Base-by-base conservation (phyloP, 352 stramenopile genomes). In the Phytopythium boreale region DNA sequence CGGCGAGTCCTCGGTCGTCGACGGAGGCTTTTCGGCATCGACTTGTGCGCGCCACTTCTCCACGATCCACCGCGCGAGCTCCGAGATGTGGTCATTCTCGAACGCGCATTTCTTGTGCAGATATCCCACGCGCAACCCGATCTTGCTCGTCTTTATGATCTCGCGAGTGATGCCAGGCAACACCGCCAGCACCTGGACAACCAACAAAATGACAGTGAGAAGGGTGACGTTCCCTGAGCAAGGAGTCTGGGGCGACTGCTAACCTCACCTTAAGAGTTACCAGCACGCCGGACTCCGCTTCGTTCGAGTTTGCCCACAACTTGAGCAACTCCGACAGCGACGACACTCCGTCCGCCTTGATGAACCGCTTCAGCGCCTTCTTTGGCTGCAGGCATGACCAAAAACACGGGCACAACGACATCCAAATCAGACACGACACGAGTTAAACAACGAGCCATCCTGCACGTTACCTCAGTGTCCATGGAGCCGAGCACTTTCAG, bases 221-320 rank as follows among this genome's bases (percentile, higher is more conserved):
- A 51, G 19, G n/a, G 41, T 46, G 31, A 17, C 57, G 39, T 10
- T 46, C 34, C n/a, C 52, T 4, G 47, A 24, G 34, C 5, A 20
- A 19, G 52, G 1, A 50, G 14, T 20, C 6, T 1, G 0, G 26
- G 7, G 29, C 29, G n/a, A 43, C 15, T 0, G 9, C 43, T 26
- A 19, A 59, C 62, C 11, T 51, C 64, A 90, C 84, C 74, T 93
- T 93, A 2, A 93, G 56, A 20, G 90, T 68, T 1, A 87, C 71
- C 15, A 91, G 62, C 29, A 93, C 68, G 11, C 84, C 82, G 31
- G 68, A 46, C 60, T 93, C 80, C 0, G 73, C 79, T 34, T 85
- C 75, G 49, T 72, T 73, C 36, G 71, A 52, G 24, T 77, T 65
- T 29, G 73, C 65, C 84, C 84, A 93, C 41, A 71, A 71, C 2